A percentile compares a stretch with the other conserved stretches of the same genome.
These are phyloP conservation scores for Starmerella kuoi DNA, from an alignment of 805 yeast species.

Conservation along the genomic window DNA sequence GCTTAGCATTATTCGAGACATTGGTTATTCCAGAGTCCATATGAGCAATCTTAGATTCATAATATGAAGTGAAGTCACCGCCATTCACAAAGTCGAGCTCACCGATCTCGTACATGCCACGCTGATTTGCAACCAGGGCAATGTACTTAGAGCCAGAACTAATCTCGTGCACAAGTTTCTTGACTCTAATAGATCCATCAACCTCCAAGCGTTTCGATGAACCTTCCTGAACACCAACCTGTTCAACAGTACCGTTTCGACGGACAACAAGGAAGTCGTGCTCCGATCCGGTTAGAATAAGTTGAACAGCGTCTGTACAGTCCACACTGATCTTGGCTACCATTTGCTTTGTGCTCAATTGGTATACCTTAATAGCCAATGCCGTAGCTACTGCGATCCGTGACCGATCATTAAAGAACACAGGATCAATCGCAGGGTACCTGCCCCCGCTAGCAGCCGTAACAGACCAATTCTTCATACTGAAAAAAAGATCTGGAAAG, in stretches of 20 bases:
- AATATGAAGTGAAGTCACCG: constrained; percentile 5
- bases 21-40: constrained; percentile 24
- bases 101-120: constrained; percentile 13
- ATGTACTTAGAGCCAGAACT: background rate
- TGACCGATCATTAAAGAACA: constrained; percentile 28
- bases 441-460: constrained; percentile 30
- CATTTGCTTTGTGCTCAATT: constrained; percentile 28
- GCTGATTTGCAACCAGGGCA: constrained; percentile 8
- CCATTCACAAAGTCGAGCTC: constrained; percentile 1
- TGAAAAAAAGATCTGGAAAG: background rate
- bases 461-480: constrained; percentile 23
- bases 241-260: constrained; percentile 15
- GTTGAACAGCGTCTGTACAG: constrained; percentile 27
- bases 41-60: constrained; percentile 3
- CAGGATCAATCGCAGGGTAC: constrained; percentile 29
- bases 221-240: constrained; percentile 14
- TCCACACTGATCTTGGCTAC: constrained; percentile 28
- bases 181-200: constrained; percentile 11
- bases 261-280: constrained; percentile 25
- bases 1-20: constrained; percentile 22
- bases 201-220: constrained; percentile 3
- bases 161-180: constrained; percentile 9
- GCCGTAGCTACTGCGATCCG: constrained; percentile 30
- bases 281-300: constrained; percentile 23
- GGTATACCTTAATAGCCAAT: constrained; percentile 30